A percentile compares a stretch with the other conserved stretches of the same genome.
Evolutionary conservation across 140 eudicot genomes (phyloP).

Genomic region (Stevia rebaudiana): DNA sequence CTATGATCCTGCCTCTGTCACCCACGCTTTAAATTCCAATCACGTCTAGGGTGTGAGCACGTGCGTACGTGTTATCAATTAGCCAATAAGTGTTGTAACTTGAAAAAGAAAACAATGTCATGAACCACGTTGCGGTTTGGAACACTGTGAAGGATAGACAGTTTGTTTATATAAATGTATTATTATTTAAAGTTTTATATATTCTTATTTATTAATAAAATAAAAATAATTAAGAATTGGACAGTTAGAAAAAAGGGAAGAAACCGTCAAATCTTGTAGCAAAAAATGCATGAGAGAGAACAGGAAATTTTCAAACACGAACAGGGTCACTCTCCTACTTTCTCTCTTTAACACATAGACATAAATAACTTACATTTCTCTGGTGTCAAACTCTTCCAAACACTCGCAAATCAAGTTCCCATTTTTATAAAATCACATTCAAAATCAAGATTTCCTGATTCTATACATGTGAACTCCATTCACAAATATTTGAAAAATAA

Average conservation of each 20-base stretch:
- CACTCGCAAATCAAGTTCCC: slow-evolving; percentile 6
- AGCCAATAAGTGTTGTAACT: too few species aligned
- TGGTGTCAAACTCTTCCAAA: slow-evolving; percentile 13
- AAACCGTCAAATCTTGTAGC: slow-evolving; percentile 18
- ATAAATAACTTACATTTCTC: too few species aligned
- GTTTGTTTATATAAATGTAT: too few species aligned
- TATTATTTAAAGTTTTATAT: too few species aligned
- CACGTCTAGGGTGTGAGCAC: too few species aligned
- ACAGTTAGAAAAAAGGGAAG: background rate
- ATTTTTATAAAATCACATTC: slow-evolving; percentile 12
- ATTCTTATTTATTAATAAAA: too few species aligned
- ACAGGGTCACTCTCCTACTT: slow-evolving; percentile 27
- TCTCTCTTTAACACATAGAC: slow-evolving; percentile 28
- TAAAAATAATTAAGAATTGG: background rate
- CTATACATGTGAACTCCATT: background rate
- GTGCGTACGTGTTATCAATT: too few species aligned
- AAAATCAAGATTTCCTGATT: slow-evolving; percentile 10
- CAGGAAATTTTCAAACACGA: slow-evolving; percentile 24
- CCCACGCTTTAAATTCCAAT: too few species aligned
- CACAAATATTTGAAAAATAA: background rate
- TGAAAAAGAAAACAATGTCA: too few species aligned
- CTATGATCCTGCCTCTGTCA: too few species aligned
- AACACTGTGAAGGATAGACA: too few species aligned
- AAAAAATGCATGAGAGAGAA: slow-evolving; percentile 23
- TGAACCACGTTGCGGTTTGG: too few species aligned